Percentiles rank a stretch among this genome's conserved stretches.
Conservation (phyloP, 805 yeast genomes). For the Lachancea sp. region DNA sequence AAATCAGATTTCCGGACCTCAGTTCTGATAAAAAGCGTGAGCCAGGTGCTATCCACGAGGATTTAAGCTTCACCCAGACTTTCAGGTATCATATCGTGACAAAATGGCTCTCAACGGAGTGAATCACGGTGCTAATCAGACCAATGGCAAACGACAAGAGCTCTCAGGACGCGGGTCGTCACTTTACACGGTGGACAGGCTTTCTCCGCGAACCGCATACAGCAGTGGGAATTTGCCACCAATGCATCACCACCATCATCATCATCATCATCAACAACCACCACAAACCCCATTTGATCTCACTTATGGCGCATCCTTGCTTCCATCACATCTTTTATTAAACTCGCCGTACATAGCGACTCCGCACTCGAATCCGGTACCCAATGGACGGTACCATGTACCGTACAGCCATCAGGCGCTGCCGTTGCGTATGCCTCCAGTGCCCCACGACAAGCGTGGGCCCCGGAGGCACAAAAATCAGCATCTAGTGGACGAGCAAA, state of each 20-base stretch:
- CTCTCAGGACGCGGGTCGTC: too few relatives aligned
- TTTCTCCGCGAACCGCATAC: neutral
- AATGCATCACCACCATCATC: slow-evolving; percentile 3
- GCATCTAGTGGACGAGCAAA: neutral
- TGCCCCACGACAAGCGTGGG: neutral
- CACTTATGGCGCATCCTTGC: slow-evolving; percentile 51
- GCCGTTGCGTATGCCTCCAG: slow-evolving; percentile 6
- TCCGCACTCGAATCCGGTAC: slow-evolving; percentile 18
- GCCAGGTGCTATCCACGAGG: neutral
- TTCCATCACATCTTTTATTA: slow-evolving; percentile 56
- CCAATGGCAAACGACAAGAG: neutral
- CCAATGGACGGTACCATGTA: neutral
- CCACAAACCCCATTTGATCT: slow-evolving; percentile 56
- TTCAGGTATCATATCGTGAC: too few relatives aligned
- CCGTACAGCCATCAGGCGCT: neutral
- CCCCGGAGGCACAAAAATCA: neutral
- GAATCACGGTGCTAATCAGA: neutral
- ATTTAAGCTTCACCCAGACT: too few relatives aligned
- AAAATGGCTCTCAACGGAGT: neutral
- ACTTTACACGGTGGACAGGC: too few relatives aligned
- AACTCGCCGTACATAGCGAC: slow-evolving; percentile 51
- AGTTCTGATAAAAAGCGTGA: neutral
- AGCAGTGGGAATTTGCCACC: neutral
- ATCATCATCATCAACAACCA: slow-evolving; percentile 16
- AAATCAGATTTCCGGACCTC: too few relatives aligned